Percentiles rank a stretch among this genome's conserved stretches.
Evolutionary conservation across 139 green algal species (phyloP).

Genomic region (Axilococcus clingmanii): DNA sequence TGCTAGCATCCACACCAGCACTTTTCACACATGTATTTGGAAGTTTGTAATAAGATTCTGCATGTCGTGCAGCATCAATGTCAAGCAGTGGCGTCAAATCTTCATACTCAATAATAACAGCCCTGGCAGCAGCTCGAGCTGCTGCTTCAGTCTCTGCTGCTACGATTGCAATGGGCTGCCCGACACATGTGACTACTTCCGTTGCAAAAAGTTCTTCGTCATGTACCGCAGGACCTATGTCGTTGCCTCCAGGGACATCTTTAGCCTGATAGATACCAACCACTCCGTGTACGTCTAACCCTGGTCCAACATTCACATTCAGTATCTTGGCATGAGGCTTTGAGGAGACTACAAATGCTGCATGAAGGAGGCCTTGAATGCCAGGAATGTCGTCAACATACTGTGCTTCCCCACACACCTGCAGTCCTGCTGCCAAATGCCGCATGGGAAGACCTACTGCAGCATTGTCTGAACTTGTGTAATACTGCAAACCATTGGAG

Average conservation of each 20-base stretch:
- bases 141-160: slow-evolving; percentile 66
- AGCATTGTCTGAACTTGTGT: slow-evolving; percentile 22
- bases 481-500: slow-evolving; percentile 80
- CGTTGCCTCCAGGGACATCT: slow-evolving; percentile 72
- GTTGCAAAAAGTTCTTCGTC: slow-evolving; percentile 91
- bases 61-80: slow-evolving; percentile 78
- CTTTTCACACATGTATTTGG: slow-evolving; percentile 38
- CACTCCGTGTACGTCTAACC: slow-evolving; percentile 32
- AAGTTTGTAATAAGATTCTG: slow-evolving; percentile 16
- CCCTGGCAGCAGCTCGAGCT: slow-evolving; percentile 40
- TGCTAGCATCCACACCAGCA: slow-evolving; percentile 5
- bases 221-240: slow-evolving; percentile 67
- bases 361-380: slow-evolving; percentile 54
- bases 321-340: slow-evolving; percentile 69
- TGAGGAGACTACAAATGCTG: slow-evolving; percentile 64
- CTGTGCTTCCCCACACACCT: slow-evolving; percentile 79
- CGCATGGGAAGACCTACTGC: slow-evolving; percentile 67
- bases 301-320: slow-evolving; percentile 56
- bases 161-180: slow-evolving; percentile 74
- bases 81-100: slow-evolving; percentile 75
- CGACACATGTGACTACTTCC: slow-evolving; percentile 73
- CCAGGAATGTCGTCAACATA: slow-evolving; percentile 87
- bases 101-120: slow-evolving; percentile 80
- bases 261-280: slow-evolving; percentile 8
- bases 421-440: slow-evolving; percentile 83